Evolutionary conservation across 805 yeast genomes (phyloP), one percentile per base, ranked within the genome.

Genomic region (Metschnikowia baotianmanensis): DNA sequence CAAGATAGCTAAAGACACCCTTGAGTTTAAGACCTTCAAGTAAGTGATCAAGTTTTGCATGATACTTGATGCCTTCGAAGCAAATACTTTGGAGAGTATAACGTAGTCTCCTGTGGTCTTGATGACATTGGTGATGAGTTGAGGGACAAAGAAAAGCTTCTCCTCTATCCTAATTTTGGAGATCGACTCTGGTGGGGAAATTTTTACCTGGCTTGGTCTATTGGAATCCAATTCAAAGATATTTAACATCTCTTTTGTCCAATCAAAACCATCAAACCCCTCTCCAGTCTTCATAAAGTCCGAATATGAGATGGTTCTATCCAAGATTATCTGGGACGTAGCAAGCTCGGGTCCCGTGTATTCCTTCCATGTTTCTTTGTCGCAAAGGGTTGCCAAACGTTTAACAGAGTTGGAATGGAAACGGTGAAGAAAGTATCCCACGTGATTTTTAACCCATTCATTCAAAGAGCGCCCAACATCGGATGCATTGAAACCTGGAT

Each of bases 351-450:
- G 56, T 8, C 81, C 76, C n/a, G 77, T 75, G 15, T 74, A 77
- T 38, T 90, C 95, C 43, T 77, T 78, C 98, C 98, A 91, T 17
- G 66, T 66, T 49, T 90, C 98, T 34, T 67, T 65, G 36, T 85
- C 90, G 41, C 86, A 67, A 13, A 69, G 64, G 4, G 56, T 56
- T 5, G 74, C 65, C 20, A 86, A 61, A 5, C 60, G 57, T 40
- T 71, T 73, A 37, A 78, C 58, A 19, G 75, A 69, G 12, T 67
- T 67, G 34, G 71, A 70, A 48, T 84, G 89, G 51, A 76, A 74
- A 23, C 78, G 67, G 22, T 67, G 67, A 26, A 78, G 63, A 56
- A 78, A 89, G 40, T 75, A 72, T 44, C 73, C 78, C 4, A 83
- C 72, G 47, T 86, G 96, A 23, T 74, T 71, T n/a, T 73, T 76